Base-by-base conservation (phyloP, 306 rosid species). In the Quercus dentata region DNA sequence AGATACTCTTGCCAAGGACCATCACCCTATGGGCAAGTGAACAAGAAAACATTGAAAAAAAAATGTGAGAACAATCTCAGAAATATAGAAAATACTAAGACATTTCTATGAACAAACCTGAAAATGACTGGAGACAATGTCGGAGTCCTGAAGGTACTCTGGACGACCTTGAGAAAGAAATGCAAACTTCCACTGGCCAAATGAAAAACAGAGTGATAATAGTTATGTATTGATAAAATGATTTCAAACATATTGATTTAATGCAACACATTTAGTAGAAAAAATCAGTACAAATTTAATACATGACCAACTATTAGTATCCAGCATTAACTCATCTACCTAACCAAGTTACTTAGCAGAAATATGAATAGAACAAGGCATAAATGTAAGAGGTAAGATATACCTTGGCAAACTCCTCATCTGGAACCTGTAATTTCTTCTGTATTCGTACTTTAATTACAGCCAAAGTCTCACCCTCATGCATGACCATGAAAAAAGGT, bases 1-100 rank as follows among this genome's bases (percentile, higher is more conserved):
- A 94, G 98, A 83, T 91, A 94, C 80, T 90, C 97, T 87, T 94
- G 97, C 98, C 97, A 94, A 56, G 95, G 95, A 90, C 95, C 95
- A 75, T 94, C 90, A 46, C 98, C 90, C 96, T 94, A 27, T 74
- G 46, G 56, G 31, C 57, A 74, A 9, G 78, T 73, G 75, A 73
- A 86, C 55, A 70, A 52, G 44, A 78, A 27, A 85, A 14, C 17
- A 76, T 55, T 5, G 46, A 54, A 57, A 83, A 83, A 83, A 30
- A 68, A 82, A 23, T 11, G 44, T 68, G 59, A 85, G n/a, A 38
- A 69, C 9, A 76, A 67, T 58, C 21, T 13, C 3, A 41, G 46
- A 41, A 41, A 41, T 46, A 76, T 12, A 38, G 6, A 67, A 33
- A 81, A 68, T 20, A 74, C 3, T 41, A 35, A 67, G 3, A 33